Conservation (phyloP, 257 asterid species). For the Asclepias syriaca region DNA sequence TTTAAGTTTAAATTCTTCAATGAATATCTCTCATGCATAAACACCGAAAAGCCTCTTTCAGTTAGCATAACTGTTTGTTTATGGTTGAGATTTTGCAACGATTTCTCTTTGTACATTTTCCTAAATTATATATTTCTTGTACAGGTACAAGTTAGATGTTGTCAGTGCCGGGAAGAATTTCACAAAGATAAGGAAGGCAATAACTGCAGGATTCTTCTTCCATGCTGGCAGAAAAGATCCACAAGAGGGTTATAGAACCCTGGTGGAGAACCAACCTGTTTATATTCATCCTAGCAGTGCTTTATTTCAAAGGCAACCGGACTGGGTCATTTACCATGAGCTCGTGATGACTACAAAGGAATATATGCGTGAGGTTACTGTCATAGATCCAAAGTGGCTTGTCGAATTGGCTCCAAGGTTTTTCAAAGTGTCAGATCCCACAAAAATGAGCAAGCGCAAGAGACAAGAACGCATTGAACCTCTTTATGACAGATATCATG, state of each 20-base stretch:
- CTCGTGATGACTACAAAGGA: conserved; percentile 94
- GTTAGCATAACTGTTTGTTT: background rate
- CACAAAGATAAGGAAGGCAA: conserved; percentile 80
- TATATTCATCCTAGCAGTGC: conserved; percentile 98
- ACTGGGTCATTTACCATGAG: conserved; percentile 95
- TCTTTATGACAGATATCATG: conserved; percentile 84
- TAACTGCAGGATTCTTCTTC: conserved; percentile 87
- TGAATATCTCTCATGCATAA: background rate
- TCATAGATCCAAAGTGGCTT: conserved; percentile 90
- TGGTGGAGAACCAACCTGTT: conserved; percentile 90
- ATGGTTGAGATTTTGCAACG: background rate
- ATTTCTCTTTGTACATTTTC: background rate
- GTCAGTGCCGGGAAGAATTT: conserved; percentile 85
- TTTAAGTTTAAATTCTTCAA: background rate
- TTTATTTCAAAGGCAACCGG: conserved; percentile 86
- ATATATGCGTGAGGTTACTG: conserved; percentile 94
- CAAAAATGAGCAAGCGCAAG: conserved; percentile 95
- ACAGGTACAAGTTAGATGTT: conserved; percentile 81
- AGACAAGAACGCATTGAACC: conserved; percentile 96
- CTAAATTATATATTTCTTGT: conserved; percentile 8
- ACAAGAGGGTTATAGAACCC: conserved; percentile 80
- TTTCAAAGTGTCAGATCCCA: conserved; percentile 85
- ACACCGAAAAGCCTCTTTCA: background rate
- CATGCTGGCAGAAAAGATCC: conserved; percentile 93
- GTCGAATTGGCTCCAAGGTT: conserved; percentile 95